Evolutionary conservation across 1,284 basidiomycete genomes (phyloP), one percentile per base, ranked within the genome.

Genomic region (Boletellus sp.): DNA sequence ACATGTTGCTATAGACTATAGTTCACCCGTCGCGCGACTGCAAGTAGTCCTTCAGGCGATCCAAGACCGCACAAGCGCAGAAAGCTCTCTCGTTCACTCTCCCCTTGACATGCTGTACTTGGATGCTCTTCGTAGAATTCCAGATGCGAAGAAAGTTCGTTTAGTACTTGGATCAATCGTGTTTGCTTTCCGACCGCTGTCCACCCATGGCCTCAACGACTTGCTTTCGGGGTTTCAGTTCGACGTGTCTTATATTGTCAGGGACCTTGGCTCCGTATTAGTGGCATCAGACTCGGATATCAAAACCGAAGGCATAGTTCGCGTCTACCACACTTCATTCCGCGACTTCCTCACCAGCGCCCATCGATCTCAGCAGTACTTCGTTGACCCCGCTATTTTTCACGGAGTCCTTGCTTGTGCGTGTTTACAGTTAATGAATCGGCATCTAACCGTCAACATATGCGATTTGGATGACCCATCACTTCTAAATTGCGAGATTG

Each of bases 261-360:
- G 49, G 36, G 54, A 38, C 22, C 55, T 62, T 28, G 38, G 50
- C 18, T 62, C 61, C 12, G 60, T 64, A 8, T 41, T 62, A 28
- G 30, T 52, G 22, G 40, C 52, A 21, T 53, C 60, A 18, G 49
- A 51, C 40, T 50, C 47, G 5, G 49, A 44, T 28, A 19, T 21
- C 19, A 47, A 48, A 45, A 24, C 32, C 8, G 33, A 56, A 11
- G 53, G 52, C 33, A 28, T 52, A 16, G 39, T 62, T 47, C 51
- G 53, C 37, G 44, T 62, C 24, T 64, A 62, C 43, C 61, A 62
- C 36, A 58, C 62, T 12, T 62, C 61, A 15, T 64, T 62, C 40
- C 62, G 62, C 15, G 61, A 62, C 30, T 62, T 62, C 48, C 54
- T 62, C 41, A 52, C 55, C 12, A 53, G 40, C 15, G 15, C 53